These are phyloP conservation scores for Elsinoe necatrix DNA, from an alignment of 2,329 filamentous ascomycete species.

Conservation along the genomic window DNA sequence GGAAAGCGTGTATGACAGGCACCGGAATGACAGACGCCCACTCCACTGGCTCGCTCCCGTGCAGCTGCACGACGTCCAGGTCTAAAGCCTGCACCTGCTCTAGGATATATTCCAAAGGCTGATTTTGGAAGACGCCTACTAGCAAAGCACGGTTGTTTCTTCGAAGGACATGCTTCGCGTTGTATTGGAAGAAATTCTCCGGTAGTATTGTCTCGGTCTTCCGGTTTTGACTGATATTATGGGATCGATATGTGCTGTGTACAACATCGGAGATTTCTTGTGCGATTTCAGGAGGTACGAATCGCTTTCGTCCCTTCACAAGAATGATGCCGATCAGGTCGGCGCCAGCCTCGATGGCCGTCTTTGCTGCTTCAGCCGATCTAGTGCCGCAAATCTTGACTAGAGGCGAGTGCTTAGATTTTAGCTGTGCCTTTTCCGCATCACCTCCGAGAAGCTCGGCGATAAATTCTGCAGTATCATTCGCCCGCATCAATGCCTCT, in stretches of 20 bases:
- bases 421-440: constrained; percentile 23
- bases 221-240: background rate
- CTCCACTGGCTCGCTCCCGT: constrained; percentile 84
- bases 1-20: constrained; percentile 81
- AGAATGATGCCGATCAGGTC: constrained; percentile 91
- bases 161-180: constrained; percentile 23
- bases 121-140: constrained; percentile 90
- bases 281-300: constrained; percentile 69
- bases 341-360: constrained; percentile 76
- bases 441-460: constrained; percentile 63
- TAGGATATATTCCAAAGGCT: constrained; percentile 74
- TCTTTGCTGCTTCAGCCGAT: constrained; percentile 67
- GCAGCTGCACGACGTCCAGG: constrained; percentile 85
- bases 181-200: constrained; percentile 56
- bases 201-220: constrained; percentile 4
- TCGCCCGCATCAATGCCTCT: constrained; percentile 88
- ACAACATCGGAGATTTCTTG: constrained; percentile 71
- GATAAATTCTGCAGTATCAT: constrained; percentile 76
- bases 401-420: constrained; percentile 44
- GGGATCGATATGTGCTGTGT: constrained; percentile 44
- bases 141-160: constrained; percentile 52
- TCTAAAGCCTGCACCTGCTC: constrained; percentile 65
- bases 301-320: constrained; percentile 71
- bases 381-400: constrained; percentile 96
- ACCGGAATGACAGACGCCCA: constrained; percentile 87